Evolutionary conservation across 1,139 yeast genomes (phyloP).

Genomic region (Candida sojae): DNA sequence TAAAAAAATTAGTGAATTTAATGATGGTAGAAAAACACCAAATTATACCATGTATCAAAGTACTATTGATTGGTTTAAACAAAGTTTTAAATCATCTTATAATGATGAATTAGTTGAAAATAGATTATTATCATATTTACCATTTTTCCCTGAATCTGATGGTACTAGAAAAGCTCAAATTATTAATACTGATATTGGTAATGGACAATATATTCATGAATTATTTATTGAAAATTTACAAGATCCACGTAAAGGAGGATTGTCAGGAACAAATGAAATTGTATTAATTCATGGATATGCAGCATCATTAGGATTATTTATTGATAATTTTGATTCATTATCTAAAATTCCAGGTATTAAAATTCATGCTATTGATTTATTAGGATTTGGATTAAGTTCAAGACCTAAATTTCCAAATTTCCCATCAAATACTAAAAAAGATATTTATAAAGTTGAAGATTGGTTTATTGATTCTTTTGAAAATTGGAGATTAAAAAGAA

Average conservation of each 20-base stretch:
- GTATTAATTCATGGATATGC: slow-evolving; percentile 51
- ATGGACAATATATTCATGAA: slow-evolving; percentile 58
- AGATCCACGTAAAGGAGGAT: neutral
- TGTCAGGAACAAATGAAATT: slow-evolving; percentile 24
- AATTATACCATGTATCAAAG: slow-evolving; percentile 32
- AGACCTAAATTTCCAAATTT: slow-evolving; percentile 43
- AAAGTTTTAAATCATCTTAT: slow-evolving; percentile 23
- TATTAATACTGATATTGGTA: slow-evolving; percentile 50
- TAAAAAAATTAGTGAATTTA: slow-evolving; percentile 14
- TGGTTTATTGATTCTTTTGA: slow-evolving; percentile 85
- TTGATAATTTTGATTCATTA: slow-evolving; percentile 40
- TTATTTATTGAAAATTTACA: slow-evolving; percentile 46
- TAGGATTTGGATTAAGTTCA: slow-evolving; percentile 48
- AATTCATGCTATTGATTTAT: slow-evolving; percentile 47
- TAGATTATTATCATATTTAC: slow-evolving; percentile 45
- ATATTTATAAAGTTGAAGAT: slow-evolving; percentile 55
- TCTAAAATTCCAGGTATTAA: slow-evolving; percentile 44
- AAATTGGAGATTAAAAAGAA: slow-evolving; percentile 68
- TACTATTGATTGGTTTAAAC: slow-evolving; percentile 41
- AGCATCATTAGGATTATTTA: slow-evolving; percentile 47
- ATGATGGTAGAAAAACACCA: slow-evolving; percentile 21
- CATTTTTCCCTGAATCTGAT: slow-evolving; percentile 60
- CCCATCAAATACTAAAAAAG: slow-evolving; percentile 29
- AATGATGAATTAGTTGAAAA: slow-evolving; percentile 33
- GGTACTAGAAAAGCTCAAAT: slow-evolving; percentile 50